phyloP scores from a whole-genome alignment of 2,329 filamentous ascomycete species.

The Teratosphaeria pseudoeucalypti region DNA sequence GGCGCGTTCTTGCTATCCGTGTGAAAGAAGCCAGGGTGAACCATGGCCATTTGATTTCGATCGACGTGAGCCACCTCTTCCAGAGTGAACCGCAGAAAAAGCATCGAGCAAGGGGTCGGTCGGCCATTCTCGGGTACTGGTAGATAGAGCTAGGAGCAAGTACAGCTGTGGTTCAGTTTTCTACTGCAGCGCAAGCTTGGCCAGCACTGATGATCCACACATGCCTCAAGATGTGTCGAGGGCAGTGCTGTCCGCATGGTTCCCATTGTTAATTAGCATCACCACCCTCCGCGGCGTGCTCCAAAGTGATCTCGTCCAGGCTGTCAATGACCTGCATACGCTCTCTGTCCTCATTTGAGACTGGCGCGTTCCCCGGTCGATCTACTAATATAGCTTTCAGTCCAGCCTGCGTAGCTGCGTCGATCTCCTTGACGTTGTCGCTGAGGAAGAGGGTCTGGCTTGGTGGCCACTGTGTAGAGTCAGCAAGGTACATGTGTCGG shows the following conservation, averaged over 20 bases:
- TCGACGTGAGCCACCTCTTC: too few species aligned
- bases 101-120: too few species aligned
- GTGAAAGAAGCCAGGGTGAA: too few species aligned
- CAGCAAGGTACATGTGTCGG: background rate
- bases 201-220: too few species aligned
- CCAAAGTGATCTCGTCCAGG: background rate
- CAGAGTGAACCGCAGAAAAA: too few species aligned
- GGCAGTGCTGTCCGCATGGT: background rate
- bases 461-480: slow-evolving; percentile 25
- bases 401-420: slow-evolving; percentile 33
- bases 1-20: too few species aligned
- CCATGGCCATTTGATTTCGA: too few species aligned
- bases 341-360: slow-evolving; percentile 40
- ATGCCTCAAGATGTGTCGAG: background rate
- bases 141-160: too few species aligned
- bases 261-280: background rate
- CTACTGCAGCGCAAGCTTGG: too few species aligned
- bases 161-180: too few species aligned
- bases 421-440: slow-evolving; percentile 57
- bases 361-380: slow-evolving; percentile 59
- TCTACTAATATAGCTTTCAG: slow-evolving; percentile 36
- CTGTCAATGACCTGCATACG: background rate
- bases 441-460: slow-evolving; percentile 65
- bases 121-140: too few species aligned
- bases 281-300: background rate